Base-by-base conservation (phyloP, 2,329 filamentous ascomycete species). In the Plectosphaerella plurivora region DNA sequence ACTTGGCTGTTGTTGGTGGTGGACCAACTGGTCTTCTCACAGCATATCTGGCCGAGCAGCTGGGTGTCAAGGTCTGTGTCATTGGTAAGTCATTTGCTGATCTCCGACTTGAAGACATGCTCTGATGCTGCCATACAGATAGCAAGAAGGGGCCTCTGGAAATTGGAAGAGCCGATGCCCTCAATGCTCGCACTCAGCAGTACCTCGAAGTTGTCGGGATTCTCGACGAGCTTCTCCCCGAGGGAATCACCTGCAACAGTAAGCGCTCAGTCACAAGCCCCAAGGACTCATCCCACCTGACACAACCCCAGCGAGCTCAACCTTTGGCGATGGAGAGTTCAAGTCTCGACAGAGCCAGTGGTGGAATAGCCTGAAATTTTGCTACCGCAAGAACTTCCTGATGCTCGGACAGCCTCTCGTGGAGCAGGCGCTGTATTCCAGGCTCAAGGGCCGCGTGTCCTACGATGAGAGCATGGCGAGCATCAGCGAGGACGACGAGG, bases 201-300 rank as follows among this genome's bases (percentile, higher is more conserved):
- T 74, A 74, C 33, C 64, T 77, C 2, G 73, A 77, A 47, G 66
- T 75, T 7, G 73, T 70, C 4, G 68, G 70, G 8, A 66, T 77
- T 15, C 60, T 76, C 1, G 65, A 73, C 35, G 69, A 73, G 37
- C 62, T 78, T 3, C 54, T 76, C 0, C 62, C 68, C 0, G 59
- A 67, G 2, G 74, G 75, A 2, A 66, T 78, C n/a, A 73, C 73
- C 53, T 78, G 75, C 60, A 77, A 77, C 56, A 78, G 74, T 76
- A 64, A 59, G 70, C 54, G 25, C 22, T n/a, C 25, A 20, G 12
- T 25, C 15, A 2, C 5, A 8, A 5, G 18, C 10, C 35, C n/a
- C 20, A 22, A 12, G 9, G 8, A 2, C 16, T 44, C 16, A 12
- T 36, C 37, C 2, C 5, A 10, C 2, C n/a, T 53, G 8, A 54